These are phyloP conservation scores for Dothideomycetes sp. DNA, from an alignment of 2,329 filamentous ascomycete species.

Conservation along the genomic window DNA sequence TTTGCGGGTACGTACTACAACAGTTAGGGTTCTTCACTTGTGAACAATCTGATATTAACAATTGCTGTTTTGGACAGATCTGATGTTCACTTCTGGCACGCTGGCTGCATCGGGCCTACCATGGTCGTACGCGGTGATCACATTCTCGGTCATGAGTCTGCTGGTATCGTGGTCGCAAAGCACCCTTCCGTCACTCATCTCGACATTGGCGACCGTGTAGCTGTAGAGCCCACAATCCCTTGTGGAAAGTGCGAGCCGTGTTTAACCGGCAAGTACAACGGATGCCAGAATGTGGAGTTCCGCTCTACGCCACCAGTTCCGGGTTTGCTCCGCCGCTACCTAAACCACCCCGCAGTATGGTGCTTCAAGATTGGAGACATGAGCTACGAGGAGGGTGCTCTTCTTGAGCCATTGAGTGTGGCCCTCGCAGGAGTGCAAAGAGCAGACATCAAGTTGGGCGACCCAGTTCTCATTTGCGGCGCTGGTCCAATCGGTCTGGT, in stretches of 20 bases:
- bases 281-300: constrained; percentile 77
- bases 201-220: constrained; percentile 79
- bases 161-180: constrained; percentile 68
- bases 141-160: constrained; percentile 89
- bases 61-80: no score
- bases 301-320: constrained; percentile 82
- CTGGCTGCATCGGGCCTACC: constrained; percentile 75
- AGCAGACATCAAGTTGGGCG: constrained; percentile 68
- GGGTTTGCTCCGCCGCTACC: constrained; percentile 79
- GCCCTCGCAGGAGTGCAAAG: constrained; percentile 81
- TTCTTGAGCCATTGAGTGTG: constrained; percentile 84
- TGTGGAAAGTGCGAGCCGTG: constrained; percentile 87
- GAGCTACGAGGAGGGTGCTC: constrained; percentile 80
- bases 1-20: constrained; percentile 61
- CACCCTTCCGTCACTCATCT: constrained; percentile 70
- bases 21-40: no score
- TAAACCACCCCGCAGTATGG: constrained; percentile 90
- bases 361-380: constrained; percentile 93
- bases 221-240: constrained; percentile 87
- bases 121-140: constrained; percentile 87
- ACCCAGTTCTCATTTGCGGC: constrained; percentile 80
- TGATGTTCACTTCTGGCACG: constrained; percentile 96
- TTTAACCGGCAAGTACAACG: constrained; percentile 88
- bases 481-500: constrained; percentile 91
- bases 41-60: no score